Evolutionary conservation across 805 yeast species (phyloP).

Genomic region (Candida peoriensis): DNA sequence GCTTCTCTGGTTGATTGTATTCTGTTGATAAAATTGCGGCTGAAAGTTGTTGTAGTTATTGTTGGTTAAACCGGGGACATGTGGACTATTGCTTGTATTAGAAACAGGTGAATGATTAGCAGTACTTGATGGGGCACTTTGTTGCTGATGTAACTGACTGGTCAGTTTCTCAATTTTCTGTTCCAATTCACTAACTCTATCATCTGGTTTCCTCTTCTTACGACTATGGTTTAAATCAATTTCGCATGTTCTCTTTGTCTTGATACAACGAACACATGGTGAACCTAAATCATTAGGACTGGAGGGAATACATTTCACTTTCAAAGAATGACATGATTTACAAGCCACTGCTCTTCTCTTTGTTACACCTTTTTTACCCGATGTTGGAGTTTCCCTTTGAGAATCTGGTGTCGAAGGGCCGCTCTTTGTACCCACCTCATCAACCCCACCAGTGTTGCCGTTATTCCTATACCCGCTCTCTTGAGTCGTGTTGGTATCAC

Average conservation of each 20-base stretch:
- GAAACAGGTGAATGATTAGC: slow-evolving; percentile 1
- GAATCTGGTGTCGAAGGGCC: background rate
- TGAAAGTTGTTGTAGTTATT: background rate
- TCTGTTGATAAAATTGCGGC: background rate
- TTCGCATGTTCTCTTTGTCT: slow-evolving; percentile 58
- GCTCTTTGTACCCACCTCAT: background rate
- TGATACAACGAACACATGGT: slow-evolving; percentile 71
- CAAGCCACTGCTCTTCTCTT: slow-evolving; percentile 48
- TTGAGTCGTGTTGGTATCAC: too few relatives aligned
- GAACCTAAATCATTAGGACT: slow-evolving; percentile 51
- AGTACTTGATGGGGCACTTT: background rate
- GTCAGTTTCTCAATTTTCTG: slow-evolving; percentile 24
- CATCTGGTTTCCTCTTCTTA: slow-evolving; percentile 35
- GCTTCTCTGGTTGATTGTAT: background rate
- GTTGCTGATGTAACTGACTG: slow-evolving; percentile 12
- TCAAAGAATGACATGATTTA: slow-evolving; percentile 72
- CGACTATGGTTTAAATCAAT: slow-evolving; percentile 59
- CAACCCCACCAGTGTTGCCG: too few relatives aligned
- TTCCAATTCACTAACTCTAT: slow-evolving; percentile 28
- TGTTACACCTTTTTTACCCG: background rate
- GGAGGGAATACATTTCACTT: slow-evolving; percentile 79
- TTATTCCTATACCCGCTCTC: too few relatives aligned
- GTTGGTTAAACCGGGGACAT: background rate
- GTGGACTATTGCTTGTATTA: background rate
- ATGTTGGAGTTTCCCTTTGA: too few relatives aligned